Base-by-base conservation (phyloP, 345 rosid genomes). In the Brassica cretica region DNA sequence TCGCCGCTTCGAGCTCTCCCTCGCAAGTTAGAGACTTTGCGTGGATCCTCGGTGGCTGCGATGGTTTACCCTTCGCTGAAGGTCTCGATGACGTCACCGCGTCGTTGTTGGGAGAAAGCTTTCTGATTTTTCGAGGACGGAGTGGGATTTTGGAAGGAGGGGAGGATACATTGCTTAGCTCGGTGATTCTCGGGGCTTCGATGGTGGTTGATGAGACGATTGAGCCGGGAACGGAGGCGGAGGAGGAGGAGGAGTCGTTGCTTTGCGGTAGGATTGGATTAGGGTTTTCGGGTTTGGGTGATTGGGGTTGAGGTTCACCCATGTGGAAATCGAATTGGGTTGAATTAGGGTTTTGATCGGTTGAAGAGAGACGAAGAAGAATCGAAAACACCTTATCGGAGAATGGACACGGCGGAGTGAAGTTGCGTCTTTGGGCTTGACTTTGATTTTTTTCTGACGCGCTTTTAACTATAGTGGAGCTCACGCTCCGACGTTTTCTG, bases 81-180 rank as follows among this genome's bases (percentile, higher is more conserved):
- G 79, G 72, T 76, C 81, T 86, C 3, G 88, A 10, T 9, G 84
- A 21, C 74, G 81, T 81, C 0, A 58, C 14, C 39, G 12, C 76
- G 14, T 16, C 65, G 19, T 78, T 77, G 49, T 86, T 91, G 9
- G 91, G 93, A 9, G 93, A 88, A 70, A 91, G 83, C 76, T 91
- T 96, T 12, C 90, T 89, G 79, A 90, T 80, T 84, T 93, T 90
- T 11, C 94, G 89, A 70, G 97, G 99, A 46, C 97, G 99, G 18
- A 87, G 82, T 39, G 99, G 99, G 77, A 93, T 93, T 87, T 96
- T 93, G 55, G 97, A 73, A 8, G 92, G 90, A 12, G 91, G 91
- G 30, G 92, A 81, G n/a, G 86, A 68, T 9, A 78, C 81, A 80
- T 77, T 74, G 68, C 72, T 35, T 49, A 80, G 29, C 27, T 88